phyloP scores from a whole-genome alignment of 192 early-diverging fungal genomes.

The Radiomyces spectabilis region DNA sequence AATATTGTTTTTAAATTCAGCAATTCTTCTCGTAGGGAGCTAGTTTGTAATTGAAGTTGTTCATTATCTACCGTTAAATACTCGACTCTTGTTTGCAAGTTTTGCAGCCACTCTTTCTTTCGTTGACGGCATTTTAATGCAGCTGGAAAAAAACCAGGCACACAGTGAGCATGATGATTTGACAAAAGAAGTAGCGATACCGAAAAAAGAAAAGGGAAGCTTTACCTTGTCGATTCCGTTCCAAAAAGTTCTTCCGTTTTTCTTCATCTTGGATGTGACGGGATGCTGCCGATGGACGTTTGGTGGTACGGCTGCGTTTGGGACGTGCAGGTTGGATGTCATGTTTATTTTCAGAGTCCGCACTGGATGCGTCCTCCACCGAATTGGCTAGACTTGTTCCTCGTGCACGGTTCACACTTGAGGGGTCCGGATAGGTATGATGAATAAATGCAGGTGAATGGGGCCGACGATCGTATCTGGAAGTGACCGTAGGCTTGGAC shows the following conservation, averaged over 20 bases:
- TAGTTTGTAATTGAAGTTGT: slow-evolving; percentile 44
- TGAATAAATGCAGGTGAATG: no score
- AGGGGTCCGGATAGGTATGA: no score
- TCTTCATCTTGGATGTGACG: slow-evolving; percentile 43
- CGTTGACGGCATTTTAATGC: slow-evolving; percentile 90
- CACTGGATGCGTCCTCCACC: no score
- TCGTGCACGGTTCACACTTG: no score
- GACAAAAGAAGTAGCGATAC: no score
- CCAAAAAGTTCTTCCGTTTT: slow-evolving; percentile 76
- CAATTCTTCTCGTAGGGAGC: slow-evolving; percentile 58
- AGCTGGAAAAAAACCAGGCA: background rate
- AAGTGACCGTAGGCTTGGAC: no score
- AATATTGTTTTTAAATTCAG: slow-evolving; percentile 71
- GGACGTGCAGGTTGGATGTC: background rate
- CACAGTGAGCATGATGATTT: no score
- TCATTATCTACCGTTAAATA: slow-evolving; percentile 61
- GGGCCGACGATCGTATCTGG: no score
- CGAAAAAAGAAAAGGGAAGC: background rate
- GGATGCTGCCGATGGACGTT: background rate
- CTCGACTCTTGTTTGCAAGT: slow-evolving; percentile 63
- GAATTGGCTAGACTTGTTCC: no score
- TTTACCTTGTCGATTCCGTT: slow-evolving; percentile 79
- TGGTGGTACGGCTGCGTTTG: background rate
- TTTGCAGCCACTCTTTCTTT: slow-evolving; percentile 85
- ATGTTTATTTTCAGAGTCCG: no score